These are phyloP conservation scores for Kuraishia ogatae DNA, from an alignment of 805 yeast genomes.

Conservation along the genomic window DNA sequence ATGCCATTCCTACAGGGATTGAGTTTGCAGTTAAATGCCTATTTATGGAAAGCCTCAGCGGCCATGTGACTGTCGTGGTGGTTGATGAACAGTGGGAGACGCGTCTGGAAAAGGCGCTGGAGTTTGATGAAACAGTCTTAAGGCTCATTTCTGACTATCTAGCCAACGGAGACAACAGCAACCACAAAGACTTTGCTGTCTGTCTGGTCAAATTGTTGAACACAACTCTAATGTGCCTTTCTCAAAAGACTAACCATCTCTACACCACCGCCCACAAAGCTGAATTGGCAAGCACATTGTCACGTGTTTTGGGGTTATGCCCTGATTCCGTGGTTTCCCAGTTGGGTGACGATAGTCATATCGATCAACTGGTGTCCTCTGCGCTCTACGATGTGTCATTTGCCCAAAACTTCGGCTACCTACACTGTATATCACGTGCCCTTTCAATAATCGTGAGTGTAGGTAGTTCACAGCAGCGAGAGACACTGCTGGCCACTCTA, in stretches of 20 bases:
- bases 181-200: conserved; percentile 1
- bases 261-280: background rate
- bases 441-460: background rate
- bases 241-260: conserved; percentile 3
- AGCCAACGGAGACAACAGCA: conserved; percentile 6
- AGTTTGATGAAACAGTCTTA: conserved; percentile 46
- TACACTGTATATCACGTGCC: background rate
- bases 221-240: conserved; percentile 6
- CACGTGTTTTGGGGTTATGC: background rate
- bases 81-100: conserved; percentile 69
- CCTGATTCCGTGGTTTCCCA: background rate
- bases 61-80: conserved; percentile 44
- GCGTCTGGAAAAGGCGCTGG: conserved; percentile 61
- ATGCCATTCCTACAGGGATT: conserved; percentile 32
- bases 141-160: conserved; percentile 12
- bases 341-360: background rate
- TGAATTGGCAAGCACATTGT: background rate
- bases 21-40: conserved; percentile 49
- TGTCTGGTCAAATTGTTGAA: background rate
- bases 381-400: background rate
- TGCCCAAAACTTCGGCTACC: background rate
- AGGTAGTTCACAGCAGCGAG: background rate
- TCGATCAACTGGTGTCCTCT: background rate
- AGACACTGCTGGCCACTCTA: too few species aligned
- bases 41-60: conserved; percentile 55